Evolutionary conservation across 106 monocot genomes (phyloP), one percentile per base, ranked within the genome.

Genomic region (Platanthera guangdongensis): DNA sequence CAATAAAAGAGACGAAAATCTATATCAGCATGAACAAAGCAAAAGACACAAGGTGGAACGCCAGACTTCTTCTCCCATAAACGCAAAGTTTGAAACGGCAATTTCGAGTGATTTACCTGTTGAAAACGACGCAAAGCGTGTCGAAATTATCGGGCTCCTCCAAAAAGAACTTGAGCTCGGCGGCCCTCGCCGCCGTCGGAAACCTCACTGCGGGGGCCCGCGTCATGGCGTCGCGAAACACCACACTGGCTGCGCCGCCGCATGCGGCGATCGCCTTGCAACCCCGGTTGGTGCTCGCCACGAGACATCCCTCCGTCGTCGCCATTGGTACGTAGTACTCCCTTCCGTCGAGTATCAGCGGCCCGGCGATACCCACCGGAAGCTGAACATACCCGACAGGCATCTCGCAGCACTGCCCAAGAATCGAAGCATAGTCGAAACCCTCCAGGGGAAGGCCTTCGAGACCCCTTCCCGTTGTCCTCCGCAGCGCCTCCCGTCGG

Each of bases 331-430:
- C 80, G 21, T 94, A 79, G 72, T 83, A 83, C 74, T 75, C 18
- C 54, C 71, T 77, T 14, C 90, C 93, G 52, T 93, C 88, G 8
- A 93, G 86, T 30, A 83, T 8, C 80, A 93, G 73, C 28, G 93
- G 93, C 3, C 94, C 94, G 0, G 94, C 90, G 49, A 90, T 83
- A 45, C 93, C 93, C 39, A 93, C 90, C 0, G 90, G 93, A 0
- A 93, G 52, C 68, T 80, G 57, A 11, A 90, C 94, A 63, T 71
- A 94, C 39, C 90, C 94, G 4, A 94, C 71, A 14, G 90, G 86
- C 83, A 94, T 75, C 81, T 94, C 94, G 74, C 94, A 94, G 86
- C 94, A 94, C 76, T 94, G 94, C 52, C 94, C 94, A 5, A 88
- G 62, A 18, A 94, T 87, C 0, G 90, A 81, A 15, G 63, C 83